These are phyloP conservation scores for Cryptococcus hybrid DNA, from an alignment of 1,284 basidiomycete genomes.

Conservation along the genomic window DNA sequence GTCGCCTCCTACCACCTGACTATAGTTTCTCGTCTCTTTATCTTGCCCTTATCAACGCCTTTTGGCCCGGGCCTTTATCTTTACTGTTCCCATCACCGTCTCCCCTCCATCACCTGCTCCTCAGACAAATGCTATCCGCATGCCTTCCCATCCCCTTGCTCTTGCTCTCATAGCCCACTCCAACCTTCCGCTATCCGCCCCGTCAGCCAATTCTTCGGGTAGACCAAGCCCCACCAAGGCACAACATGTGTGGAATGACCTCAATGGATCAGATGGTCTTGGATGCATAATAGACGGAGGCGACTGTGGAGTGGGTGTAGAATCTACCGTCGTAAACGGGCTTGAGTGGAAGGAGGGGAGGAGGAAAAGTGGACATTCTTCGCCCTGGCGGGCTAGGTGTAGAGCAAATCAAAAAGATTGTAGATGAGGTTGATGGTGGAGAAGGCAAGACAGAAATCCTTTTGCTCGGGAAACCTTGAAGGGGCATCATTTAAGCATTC, in stretches of 20 bases:
- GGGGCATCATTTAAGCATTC: background rate
- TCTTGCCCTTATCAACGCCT: conserved; percentile 68
- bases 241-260: conserved; percentile 77
- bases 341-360: conserved; percentile 55
- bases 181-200: conserved; percentile 81
- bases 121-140: conserved; percentile 81
- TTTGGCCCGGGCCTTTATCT: conserved; percentile 96
- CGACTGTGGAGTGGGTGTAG: conserved; percentile 81
- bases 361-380: conserved; percentile 72
- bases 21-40: conserved; percentile 66
- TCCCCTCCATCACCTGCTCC: conserved; percentile 47
- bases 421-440: conserved; percentile 51
- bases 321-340: conserved; percentile 94
- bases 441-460: conserved; percentile 34
- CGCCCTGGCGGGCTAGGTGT: conserved; percentile 91
- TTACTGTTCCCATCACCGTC: conserved; percentile 77
- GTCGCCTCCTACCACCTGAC: conserved; percentile 63
- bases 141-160: conserved; percentile 92
- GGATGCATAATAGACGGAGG: conserved; percentile 90
- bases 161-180: conserved; percentile 79
- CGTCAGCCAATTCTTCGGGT: conserved; percentile 92
- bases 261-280: conserved; percentile 62
- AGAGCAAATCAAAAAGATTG: conserved; percentile 71
- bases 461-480: conserved; percentile 33
- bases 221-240: conserved; percentile 93